phyloP scores from a whole-genome alignment of 2,329 filamentous ascomycete genomes.

The Kalmusia sp. region DNA sequence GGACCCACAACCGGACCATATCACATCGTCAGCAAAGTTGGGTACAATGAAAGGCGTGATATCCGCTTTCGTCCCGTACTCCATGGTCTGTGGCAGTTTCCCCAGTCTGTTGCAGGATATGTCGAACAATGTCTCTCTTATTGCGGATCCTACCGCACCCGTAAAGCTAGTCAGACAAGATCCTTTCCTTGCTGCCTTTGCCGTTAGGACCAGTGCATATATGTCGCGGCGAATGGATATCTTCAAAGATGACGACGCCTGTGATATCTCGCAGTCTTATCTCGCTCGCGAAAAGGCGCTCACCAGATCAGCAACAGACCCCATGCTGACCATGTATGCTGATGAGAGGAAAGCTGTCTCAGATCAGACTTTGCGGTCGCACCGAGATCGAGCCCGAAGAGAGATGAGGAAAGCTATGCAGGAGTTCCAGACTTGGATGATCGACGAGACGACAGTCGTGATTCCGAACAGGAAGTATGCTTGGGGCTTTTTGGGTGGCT shows the following conservation, averaged over 20 bases:
- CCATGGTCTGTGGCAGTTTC: constrained; percentile 1
- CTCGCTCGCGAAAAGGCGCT: constrained; percentile 2
- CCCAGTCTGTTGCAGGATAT: constrained; percentile 1
- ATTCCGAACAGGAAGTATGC: constrained; percentile 1
- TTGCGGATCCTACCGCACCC: constrained; percentile 1
- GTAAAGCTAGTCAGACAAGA: constrained; percentile 1
- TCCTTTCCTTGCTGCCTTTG: neutral
- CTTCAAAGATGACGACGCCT: constrained; percentile 2
- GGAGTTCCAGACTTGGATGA: constrained; percentile 2
- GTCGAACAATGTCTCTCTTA: constrained; percentile 4
- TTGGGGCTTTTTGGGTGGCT: neutral
- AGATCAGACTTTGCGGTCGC: neutral
- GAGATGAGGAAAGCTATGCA: neutral
- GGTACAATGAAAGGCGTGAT: neutral
- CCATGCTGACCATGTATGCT: neutral
- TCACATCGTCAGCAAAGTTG: constrained; percentile 1
- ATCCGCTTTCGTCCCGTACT: constrained; percentile 3
- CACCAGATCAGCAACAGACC: constrained; percentile 1
- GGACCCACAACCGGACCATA: neutral
- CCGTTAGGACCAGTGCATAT: neutral
- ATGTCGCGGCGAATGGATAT: constrained; percentile 5
- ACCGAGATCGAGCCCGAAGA: neutral
- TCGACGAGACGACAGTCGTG: constrained; percentile 1
- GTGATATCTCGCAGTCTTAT: neutral
- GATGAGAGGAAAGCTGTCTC: constrained; percentile 1